These are phyloP conservation scores for Penicillium sp. DNA, from an alignment of 2,329 filamentous ascomycete genomes.

Conservation along the genomic window DNA sequence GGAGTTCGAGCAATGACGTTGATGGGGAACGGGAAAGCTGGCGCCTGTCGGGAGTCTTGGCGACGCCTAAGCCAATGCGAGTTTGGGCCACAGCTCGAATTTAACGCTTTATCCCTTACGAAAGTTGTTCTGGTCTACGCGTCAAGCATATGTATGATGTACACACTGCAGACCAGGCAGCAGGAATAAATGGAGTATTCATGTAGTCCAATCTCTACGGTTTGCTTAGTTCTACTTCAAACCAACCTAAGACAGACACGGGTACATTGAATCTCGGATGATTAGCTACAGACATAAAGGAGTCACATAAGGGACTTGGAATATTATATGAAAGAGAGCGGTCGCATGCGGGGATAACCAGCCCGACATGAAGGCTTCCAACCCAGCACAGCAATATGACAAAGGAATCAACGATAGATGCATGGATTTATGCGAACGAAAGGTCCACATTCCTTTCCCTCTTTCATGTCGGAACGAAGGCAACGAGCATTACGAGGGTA, in stretches of 20 bases:
- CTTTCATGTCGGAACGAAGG: neutral
- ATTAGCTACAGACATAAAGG: neutral
- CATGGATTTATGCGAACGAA: neutral
- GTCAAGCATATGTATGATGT: neutral
- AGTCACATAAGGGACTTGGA: neutral
- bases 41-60: conserved; percentile 35
- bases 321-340: neutral
- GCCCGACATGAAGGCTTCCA: neutral
- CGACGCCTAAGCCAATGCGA: conserved; percentile 24
- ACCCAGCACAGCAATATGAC: neutral
- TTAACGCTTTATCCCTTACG: neutral
- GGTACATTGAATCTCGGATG: neutral
- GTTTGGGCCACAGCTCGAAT: conserved; percentile 1
- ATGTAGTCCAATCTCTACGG: neutral
- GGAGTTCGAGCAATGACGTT: conserved; percentile 33
- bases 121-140: neutral
- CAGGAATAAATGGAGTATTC: neutral
- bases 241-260: neutral
- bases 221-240: neutral
- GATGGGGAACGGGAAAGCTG: conserved; percentile 34
- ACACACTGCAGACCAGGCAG: neutral
- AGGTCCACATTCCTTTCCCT: neutral
- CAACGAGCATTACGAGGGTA: conserved; percentile 5
- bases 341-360: neutral
- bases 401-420: neutral